These are phyloP conservation scores for Climacium dendroides DNA, from an alignment of 225 moss, liverwort and hornwort genomes.

Conservation along the genomic window DNA sequence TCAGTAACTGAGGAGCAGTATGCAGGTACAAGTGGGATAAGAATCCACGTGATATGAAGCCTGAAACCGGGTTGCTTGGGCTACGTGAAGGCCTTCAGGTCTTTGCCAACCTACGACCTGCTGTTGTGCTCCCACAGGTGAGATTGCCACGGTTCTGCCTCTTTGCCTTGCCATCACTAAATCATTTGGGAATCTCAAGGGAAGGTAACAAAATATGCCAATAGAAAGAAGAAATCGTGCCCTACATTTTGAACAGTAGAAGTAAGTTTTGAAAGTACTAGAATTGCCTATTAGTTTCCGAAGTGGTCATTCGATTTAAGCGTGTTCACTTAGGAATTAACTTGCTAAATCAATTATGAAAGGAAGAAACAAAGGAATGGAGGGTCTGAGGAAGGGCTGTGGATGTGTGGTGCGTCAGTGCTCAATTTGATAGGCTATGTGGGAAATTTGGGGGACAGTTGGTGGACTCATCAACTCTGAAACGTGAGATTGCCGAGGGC, in stretches of 20 bases:
- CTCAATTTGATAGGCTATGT: not conserved
- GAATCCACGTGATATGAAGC: conserved; percentile 62
- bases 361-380: not conserved
- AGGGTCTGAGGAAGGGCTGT: not conserved
- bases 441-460: conserved; percentile 41
- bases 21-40: conserved; percentile 97
- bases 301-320: not conserved
- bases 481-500: conserved; percentile 74
- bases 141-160: not conserved
- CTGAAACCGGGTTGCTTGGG: conserved; percentile 80
- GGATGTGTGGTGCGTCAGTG: not conserved
- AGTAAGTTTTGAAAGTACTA: not conserved
- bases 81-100: conserved; percentile 81
- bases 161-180: not conserved
- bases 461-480: conserved; percentile 76
- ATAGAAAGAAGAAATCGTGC: not conserved
- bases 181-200: not conserved
- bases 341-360: not conserved
- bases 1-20: conserved; percentile 1
- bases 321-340: too few species aligned
- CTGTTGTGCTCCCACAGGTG: conserved; percentile 74
- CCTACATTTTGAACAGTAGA: not conserved
- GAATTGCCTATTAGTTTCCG: not conserved
- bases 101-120: conserved; percentile 85
- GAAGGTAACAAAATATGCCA: not conserved